Conservation (phyloP, 768 basidiomycete genomes). For the Boletus rubescentipes region DNA sequence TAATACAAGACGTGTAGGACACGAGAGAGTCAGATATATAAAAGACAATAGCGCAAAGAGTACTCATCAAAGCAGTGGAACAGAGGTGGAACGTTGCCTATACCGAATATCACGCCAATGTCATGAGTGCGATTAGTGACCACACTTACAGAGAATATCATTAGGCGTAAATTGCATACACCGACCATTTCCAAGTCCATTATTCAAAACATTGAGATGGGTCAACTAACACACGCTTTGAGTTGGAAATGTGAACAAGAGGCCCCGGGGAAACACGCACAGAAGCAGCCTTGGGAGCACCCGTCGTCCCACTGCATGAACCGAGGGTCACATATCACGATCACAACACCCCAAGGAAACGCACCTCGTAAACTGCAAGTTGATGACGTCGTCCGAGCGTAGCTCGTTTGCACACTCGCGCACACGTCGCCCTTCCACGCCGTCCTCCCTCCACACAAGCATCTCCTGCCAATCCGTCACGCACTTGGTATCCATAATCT, state of each 20-base stretch:
- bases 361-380: constrained; percentile 84
- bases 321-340: background rate
- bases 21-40: constrained; percentile 9
- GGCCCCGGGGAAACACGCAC: constrained; percentile 39
- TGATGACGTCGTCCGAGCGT: constrained; percentile 69
- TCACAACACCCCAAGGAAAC: constrained; percentile 3
- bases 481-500: constrained; percentile 43
- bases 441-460: constrained; percentile 64
- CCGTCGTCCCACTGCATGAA: constrained; percentile 68
- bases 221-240: constrained; percentile 53
- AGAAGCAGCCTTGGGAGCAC: constrained; percentile 79
- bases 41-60: background rate
- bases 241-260: background rate
- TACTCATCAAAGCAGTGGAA: constrained; percentile 91
- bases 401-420: constrained; percentile 42
- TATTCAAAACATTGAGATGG: constrained; percentile 78
- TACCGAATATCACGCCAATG: constrained; percentile 1
- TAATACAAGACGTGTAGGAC: constrained; percentile 63
- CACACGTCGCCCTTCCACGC: constrained; percentile 42
- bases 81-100: constrained; percentile 80
- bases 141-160: constrained; percentile 65
- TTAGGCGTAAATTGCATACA: constrained; percentile 66
- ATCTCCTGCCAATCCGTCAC: constrained; percentile 72
- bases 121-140: background rate
- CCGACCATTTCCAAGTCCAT: constrained; percentile 65